These are phyloP conservation scores for Pichia sp. DNA, from an alignment of 1,139 yeast genomes.

Conservation along the genomic window DNA sequence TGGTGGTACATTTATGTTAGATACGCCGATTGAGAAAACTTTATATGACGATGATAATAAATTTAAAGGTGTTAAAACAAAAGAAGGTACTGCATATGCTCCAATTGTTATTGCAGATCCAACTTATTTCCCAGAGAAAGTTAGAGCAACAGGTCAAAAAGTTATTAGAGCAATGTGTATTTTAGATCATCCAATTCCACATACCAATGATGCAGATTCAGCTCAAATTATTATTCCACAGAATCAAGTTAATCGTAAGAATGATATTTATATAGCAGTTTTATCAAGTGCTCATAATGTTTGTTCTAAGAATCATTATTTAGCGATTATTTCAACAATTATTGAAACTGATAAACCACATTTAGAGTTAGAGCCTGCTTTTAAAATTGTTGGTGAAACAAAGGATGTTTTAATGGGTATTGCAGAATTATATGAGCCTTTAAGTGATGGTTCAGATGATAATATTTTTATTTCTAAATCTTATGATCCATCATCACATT, in stretches of 20 bases:
- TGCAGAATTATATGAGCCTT: slow-evolving; percentile 86
- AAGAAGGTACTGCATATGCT: slow-evolving; percentile 87
- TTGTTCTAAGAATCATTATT: slow-evolving; percentile 79
- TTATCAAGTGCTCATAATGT: slow-evolving; percentile 89
- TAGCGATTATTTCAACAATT: slow-evolving; percentile 91
- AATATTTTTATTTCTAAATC: slow-evolving; percentile 77
- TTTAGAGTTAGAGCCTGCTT: slow-evolving; percentile 88
- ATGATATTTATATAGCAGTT: slow-evolving; percentile 90
- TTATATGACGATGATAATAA: slow-evolving; percentile 65
- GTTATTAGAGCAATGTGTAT: slow-evolving; percentile 95
- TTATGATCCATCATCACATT: slow-evolving; percentile 92
- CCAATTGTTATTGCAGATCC: slow-evolving; percentile 97
- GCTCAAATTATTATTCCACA: slow-evolving; percentile 94
- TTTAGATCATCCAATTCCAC: slow-evolving; percentile 82
- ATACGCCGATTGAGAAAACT: slow-evolving; percentile 89
- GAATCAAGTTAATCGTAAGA: slow-evolving; percentile 87
- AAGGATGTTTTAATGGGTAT: slow-evolving; percentile 93
- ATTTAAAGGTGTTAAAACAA: slow-evolving; percentile 81
- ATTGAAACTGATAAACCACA: slow-evolving; percentile 94
- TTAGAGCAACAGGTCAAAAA: slow-evolving; percentile 73
- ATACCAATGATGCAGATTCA: slow-evolving; percentile 78
- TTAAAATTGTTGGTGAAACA: slow-evolving; percentile 75
- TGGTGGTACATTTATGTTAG: slow-evolving; percentile 98
- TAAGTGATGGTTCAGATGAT: slow-evolving; percentile 72
- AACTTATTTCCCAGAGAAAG: slow-evolving; percentile 91